A percentile compares a stretch with the other conserved stretches of the same genome.
phyloP scores from a whole-genome alignment of 805 yeast genomes.

The Jamesozyma jinghongensis region DNA sequence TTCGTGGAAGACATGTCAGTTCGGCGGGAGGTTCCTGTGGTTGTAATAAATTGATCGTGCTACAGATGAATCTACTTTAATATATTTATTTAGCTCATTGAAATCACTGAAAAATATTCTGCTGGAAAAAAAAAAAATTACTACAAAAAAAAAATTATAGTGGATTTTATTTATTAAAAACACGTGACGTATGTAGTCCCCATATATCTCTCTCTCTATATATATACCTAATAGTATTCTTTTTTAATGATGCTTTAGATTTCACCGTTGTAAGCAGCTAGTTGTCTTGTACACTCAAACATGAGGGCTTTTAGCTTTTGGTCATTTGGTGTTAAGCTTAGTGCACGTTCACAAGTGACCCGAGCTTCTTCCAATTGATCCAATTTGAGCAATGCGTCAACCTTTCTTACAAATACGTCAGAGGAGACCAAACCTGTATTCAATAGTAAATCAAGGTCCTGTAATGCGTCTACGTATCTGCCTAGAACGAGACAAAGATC shows the following conservation, averaged over 20 bases:
- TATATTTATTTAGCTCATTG: too few relatives aligned
- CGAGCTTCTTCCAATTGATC: constrained; percentile 56
- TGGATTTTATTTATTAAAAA: too few relatives aligned
- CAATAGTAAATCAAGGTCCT: constrained; percentile 59
- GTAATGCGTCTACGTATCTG: constrained; percentile 49
- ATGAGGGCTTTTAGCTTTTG: constrained; percentile 23
- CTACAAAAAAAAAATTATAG: too few relatives aligned
- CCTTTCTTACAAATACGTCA: constrained; percentile 65
- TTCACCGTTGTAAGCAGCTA: constrained; percentile 28
- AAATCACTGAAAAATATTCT: neutral
- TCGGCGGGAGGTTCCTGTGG: too few relatives aligned
- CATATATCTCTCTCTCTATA: neutral
- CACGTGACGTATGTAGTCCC: too few relatives aligned
- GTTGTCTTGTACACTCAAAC: constrained; percentile 20
- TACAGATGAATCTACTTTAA: too few relatives aligned
- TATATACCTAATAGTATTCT: too few relatives aligned
- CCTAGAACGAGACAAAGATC: constrained; percentile 55
- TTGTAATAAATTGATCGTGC: too few relatives aligned
- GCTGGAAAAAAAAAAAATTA: too few relatives aligned
- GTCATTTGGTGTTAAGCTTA: constrained; percentile 51
- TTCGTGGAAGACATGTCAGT: constrained; percentile 9
- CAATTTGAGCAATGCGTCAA: constrained; percentile 52
- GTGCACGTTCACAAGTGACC: constrained; percentile 63
- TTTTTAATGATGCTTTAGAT: too few relatives aligned
- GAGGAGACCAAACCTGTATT: constrained; percentile 51